These are phyloP conservation scores for Paramecium pentaurelia DNA, from an alignment of 73 alveolate species.

Conservation along the genomic window DNA sequence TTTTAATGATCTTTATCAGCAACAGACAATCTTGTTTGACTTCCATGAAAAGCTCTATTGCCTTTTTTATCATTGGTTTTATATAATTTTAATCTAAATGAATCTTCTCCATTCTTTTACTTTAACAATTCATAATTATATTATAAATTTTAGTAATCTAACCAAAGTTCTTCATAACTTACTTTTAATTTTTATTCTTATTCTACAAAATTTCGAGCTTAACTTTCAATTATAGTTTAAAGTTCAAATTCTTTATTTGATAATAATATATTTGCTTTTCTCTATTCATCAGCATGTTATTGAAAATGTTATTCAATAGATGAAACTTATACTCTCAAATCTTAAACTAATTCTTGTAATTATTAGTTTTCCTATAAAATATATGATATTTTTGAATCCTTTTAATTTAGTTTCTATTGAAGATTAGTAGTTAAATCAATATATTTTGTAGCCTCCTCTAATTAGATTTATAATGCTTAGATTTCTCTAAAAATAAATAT, in stretches of 20 bases:
- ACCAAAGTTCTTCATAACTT: background rate
- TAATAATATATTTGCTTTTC: background rate
- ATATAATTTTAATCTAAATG: background rate
- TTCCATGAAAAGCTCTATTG: background rate
- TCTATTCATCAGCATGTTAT: background rate
- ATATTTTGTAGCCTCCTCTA: conserved; percentile 19
- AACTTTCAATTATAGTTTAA: background rate
- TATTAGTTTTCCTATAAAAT: background rate
- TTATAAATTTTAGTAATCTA: background rate
- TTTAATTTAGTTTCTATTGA: background rate
- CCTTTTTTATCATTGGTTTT: background rate
- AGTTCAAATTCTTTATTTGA: background rate
- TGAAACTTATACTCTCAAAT: background rate
- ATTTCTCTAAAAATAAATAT: background rate
- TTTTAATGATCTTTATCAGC: background rate
- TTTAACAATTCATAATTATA: background rate
- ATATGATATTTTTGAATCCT: background rate
- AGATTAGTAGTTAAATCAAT: background rate
- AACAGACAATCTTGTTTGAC: background rate
- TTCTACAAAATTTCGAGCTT: background rate
- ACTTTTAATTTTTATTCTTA: background rate
- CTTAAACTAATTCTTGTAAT: conserved; percentile 12
- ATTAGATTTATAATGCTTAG: background rate
- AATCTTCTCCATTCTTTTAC: background rate
- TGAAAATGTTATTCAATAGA: background rate